Conservation (phyloP, 2,329 filamentous ascomycete species). For the Aspergillus glaucus region DNA sequence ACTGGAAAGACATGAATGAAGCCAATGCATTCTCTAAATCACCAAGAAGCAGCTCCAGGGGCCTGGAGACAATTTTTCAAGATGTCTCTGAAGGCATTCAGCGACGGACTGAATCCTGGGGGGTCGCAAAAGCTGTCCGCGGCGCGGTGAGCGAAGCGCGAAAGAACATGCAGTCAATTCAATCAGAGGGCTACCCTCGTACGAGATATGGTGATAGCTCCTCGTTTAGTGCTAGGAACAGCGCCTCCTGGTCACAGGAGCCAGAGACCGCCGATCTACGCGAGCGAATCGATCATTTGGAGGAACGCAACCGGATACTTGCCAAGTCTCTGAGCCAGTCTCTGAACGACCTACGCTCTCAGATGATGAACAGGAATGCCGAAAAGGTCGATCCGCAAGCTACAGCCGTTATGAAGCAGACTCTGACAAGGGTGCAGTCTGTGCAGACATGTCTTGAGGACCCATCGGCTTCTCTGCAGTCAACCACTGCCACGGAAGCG, state of each 20-base stretch:
- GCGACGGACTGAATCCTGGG: constrained; percentile 44
- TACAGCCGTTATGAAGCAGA: constrained; percentile 29
- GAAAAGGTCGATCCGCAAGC: constrained; percentile 17
- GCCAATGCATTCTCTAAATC: constrained; percentile 29
- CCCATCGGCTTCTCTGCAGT: constrained; percentile 25
- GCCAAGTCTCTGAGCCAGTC: constrained; percentile 37
- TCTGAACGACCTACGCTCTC: constrained; percentile 34
- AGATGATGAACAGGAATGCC: constrained; percentile 24
- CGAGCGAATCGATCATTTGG: constrained; percentile 27
- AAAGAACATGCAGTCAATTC: constrained; percentile 42
- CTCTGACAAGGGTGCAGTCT: constrained; percentile 36
- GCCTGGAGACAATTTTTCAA: constrained; percentile 42
- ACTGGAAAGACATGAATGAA: constrained; percentile 23
- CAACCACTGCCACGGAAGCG: neutral
- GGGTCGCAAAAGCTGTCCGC: constrained; percentile 43
- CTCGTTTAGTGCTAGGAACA: constrained; percentile 9
- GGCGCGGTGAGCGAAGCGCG: constrained; percentile 43
- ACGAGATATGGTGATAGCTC: constrained; percentile 12
- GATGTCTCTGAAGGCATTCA: constrained; percentile 45
- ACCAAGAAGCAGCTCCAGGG: constrained; percentile 33
- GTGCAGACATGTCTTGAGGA: constrained; percentile 40
- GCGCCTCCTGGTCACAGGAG: constrained; percentile 7
- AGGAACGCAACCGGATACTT: constrained; percentile 37
- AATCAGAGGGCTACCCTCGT: constrained; percentile 32
- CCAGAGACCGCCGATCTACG: constrained; percentile 21